Base-by-base conservation (phyloP, 176 grass and related monocot species). In the Oryza glaberrima region DNA sequence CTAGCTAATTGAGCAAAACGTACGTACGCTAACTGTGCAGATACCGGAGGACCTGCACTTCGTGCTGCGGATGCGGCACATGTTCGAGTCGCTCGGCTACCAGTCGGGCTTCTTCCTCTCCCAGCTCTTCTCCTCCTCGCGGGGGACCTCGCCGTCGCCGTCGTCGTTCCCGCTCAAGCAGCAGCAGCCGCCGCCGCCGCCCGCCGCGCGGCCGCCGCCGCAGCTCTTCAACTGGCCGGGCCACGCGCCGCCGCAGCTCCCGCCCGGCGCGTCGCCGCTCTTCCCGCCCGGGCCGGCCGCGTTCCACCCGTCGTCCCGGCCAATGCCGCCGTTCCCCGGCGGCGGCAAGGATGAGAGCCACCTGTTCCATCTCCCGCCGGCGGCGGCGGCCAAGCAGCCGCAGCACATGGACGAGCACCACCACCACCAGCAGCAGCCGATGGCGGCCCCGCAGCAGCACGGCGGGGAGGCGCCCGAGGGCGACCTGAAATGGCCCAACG, bases 61-160 rank as follows among this genome's bases (percentile, higher is more conserved):
- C 85, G 97, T 99, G 69, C 92, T 96, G 80, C 88, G 94, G 36
- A 99, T 99, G 97, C 90, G 97, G 47, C 92, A 99, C 84, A 96
- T 96, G 94, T 99, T 96, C 63, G 97, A 99, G 84, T 99, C 97
- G 5, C 88, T 99, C 23, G 97, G 94, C 9, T 96, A 99, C 86
- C 97, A 99, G 74, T 99, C 97, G 7, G 97, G 97, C 30, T 94
- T 99, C 94, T 96, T 96, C 88, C 94, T 99, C 26, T 99, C 97
- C 38, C 97, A 99, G 88, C 92, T 99, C 46, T 96, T 96, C 90
- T 99, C 96, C 69, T 96, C 94, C 11, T 88, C 88, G 38, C 88
- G 94, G 35, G 86, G 88, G 75, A 58, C 88, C 72, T 89, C 94
- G 13, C 86, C 94, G 5, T 20, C 90, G 19, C 86, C 97, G 13